Evolutionary conservation across 2,329 filamentous ascomycete species (phyloP).

Genomic region (Colletotrichum melonis): DNA sequence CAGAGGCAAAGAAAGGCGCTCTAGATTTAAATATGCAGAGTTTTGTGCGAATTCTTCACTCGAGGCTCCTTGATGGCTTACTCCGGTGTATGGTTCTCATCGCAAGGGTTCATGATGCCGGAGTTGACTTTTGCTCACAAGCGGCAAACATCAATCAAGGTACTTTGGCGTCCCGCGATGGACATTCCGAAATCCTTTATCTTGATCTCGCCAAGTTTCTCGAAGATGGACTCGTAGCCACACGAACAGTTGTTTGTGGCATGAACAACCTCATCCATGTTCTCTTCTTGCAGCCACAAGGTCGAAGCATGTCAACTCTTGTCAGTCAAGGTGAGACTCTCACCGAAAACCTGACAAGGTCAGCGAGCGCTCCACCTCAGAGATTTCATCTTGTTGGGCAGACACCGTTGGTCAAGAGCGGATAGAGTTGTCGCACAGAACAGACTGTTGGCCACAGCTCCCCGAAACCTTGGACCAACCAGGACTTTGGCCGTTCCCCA

Average conservation of each 20-base stretch:
- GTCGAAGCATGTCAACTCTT: too few species aligned
- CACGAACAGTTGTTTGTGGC: too few species aligned
- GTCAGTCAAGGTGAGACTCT: too few species aligned
- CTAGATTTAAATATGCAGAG: not conserved
- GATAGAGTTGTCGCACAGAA: not conserved
- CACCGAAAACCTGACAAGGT: not conserved
- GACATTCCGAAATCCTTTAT: not conserved
- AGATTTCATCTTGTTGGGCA: not conserved
- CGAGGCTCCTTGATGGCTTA: not conserved
- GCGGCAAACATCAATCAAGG: not conserved
- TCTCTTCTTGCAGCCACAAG: too few species aligned
- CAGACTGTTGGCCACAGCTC: not conserved
- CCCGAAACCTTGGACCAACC: not conserved
- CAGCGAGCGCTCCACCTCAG: not conserved
- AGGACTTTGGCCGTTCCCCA: not conserved
- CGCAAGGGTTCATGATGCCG: not conserved
- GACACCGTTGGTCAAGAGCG: not conserved
- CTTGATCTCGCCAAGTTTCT: not conserved
- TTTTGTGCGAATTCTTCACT: not conserved
- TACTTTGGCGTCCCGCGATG: not conserved
- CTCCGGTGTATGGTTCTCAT: not conserved
- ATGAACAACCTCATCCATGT: too few species aligned
- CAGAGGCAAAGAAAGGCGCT: not conserved
- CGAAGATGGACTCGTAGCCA: not conserved
- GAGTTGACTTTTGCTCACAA: not conserved